Evolutionary conservation across 1,284 basidiomycete species (phyloP).

Genomic region (Marasmius sp.): DNA sequence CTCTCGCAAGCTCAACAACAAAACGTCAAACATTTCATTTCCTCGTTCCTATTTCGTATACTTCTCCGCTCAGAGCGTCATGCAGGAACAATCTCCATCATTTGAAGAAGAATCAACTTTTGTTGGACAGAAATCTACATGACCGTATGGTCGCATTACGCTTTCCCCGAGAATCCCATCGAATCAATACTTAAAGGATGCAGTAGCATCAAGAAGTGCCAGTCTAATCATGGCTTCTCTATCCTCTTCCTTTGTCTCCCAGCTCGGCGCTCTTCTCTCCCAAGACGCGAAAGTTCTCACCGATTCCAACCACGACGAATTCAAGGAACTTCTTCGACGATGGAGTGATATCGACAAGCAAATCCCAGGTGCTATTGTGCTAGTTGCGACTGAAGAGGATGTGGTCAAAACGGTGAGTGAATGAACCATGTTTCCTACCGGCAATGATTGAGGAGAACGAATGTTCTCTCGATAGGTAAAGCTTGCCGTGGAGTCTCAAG

Average conservation of each 20-base stretch:
- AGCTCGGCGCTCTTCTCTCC: constrained; percentile 2
- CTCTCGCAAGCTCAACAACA: no score
- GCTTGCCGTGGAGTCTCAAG: not conserved
- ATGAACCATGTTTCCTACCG: no score
- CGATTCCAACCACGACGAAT: constrained; percentile 1
- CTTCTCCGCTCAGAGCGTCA: no score
- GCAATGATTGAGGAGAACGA: not conserved
- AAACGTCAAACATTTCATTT: no score
- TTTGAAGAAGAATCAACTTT: no score
- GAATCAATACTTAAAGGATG: no score
- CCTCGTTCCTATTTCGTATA: no score
- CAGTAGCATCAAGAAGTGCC: not conserved
- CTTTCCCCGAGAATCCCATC: no score
- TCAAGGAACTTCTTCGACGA: not conserved
- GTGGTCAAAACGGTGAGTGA: constrained; percentile 4
- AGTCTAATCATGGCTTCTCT: not conserved
- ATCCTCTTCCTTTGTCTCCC: not conserved
- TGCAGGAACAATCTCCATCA: no score
- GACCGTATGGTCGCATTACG: no score
- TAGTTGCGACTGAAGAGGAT: constrained; percentile 9
- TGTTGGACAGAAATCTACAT: no score
- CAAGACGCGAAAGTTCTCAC: not conserved
- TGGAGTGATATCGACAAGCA: constrained; percentile 11
- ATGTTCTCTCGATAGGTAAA: constrained; percentile 1
- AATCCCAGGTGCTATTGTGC: constrained; percentile 6